Base-by-base conservation (phyloP, 2,329 filamentous ascomycete species). In the Elsinoe ampelina region DNA sequence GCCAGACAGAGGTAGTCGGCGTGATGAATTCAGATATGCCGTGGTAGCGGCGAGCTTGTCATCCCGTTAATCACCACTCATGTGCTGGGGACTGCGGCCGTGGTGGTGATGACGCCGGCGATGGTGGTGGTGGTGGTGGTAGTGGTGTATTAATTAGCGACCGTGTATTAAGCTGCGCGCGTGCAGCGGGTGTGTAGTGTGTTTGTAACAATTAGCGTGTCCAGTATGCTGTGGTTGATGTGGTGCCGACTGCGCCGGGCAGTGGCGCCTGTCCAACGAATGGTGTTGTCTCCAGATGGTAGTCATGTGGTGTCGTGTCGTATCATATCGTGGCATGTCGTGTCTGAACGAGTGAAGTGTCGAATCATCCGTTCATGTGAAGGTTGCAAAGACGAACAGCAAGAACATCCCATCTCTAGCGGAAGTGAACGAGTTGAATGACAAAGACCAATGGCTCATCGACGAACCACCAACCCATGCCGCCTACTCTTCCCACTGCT, bases 141-240 rank as follows among this genome's bases (percentile, higher is more conserved):
- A 2, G 15, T n/a, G 6, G 15, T 30, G 22, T 32, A 51, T 35
- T 52, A 39, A 52, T 52, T 52, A 52, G 48, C 48, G 48, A 52
- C 48, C 48, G 48, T 52, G 48, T 38, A 52, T 52, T 52, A 52
- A 22, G 13, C 48, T 35, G 48, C 48, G 17, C 11, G 35, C n/a
- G 17, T 26, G 35, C 32, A 35, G 48, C 17, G 34, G 34, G n/a
- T 8, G 48, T 52, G 26, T 32, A 17, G 34, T 39, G 17, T 39
- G 26, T 51, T 51, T 15, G 30, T 51, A 30, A 47, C 26, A 30
- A 30, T 30, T 30, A 30, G 26, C 8, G 26, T 26, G 26, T 47
- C 20, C 20, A 26, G 17, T n/a, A 11, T 20, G 17, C 26, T 35
- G 45, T 50, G 13, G 2, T 19, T 22, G 12, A 50, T 34, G 20